Evolutionary conservation across 805 yeast genomes (phyloP), one percentile per base, ranked within the genome.

Genomic region (Kodamaea hsintzibuensis): DNA sequence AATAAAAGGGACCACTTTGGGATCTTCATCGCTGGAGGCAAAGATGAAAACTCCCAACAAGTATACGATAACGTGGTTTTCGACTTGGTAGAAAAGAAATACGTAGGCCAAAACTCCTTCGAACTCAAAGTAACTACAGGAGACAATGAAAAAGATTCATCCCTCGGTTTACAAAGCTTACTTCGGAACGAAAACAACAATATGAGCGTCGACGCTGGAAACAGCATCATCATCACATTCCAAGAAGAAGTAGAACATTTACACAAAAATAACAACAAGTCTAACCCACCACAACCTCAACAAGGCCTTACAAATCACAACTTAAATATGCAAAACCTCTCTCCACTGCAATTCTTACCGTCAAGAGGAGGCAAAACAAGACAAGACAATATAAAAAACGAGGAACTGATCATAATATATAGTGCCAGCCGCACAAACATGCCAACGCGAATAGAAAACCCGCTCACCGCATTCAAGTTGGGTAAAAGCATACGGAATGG

Each of bases 1-100:
- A 72, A 69, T 52, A 67, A 65, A 42, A 67, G 66, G 2, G 74
- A 67, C 61, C 84, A 76, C 57, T 74, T 69, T 18, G 86, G 86
- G 0, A 52, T 84, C 6, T 63, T 80, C 18, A 70, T 82, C n/a
- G 71, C 79, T 1, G 88, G 88, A 8, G 89, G 88, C 1, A 65
- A 72, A 53, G 79, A 77, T 57, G 63, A 54, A 5, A 50, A 69
- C 50, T 74, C 74, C 44, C 57, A 61, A 7, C 65, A 61, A 7
- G 60, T 72, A 42, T 70, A 64, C 58, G 71, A 63, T 43, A 69
- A 77, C 43, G 69, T 67, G 12, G 62, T 79, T 13, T 83, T 68
- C 58, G 87, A 82, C 59, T 59, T 82, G 51, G 77, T 74, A 1
- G 76, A 73, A 10, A 69, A 65, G 18, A 61, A 58, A 43, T 76